Evolutionary conservation across 2,329 filamentous ascomycete species (phyloP).

Genomic region (Aureobasidium sp.): DNA sequence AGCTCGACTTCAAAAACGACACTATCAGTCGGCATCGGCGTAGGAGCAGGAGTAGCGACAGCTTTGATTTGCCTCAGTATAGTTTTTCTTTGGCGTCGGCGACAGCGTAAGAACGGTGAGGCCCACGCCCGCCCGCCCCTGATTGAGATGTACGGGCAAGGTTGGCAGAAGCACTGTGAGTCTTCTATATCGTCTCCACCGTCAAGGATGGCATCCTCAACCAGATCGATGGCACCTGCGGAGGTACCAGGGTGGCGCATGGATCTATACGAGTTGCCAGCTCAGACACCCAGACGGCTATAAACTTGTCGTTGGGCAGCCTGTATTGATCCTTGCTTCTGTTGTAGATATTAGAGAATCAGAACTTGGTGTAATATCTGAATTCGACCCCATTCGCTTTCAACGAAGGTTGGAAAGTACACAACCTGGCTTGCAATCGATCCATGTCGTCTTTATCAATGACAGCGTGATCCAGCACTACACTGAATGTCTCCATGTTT

Average conservation of each 20-base stretch:
- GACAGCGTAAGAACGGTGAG: background rate
- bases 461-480: no score
- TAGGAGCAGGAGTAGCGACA: background rate
- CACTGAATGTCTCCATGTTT: no score
- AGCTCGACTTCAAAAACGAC: background rate
- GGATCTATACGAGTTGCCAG: conserved; percentile 4
- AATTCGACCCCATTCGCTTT: no score
- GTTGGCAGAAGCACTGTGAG: background rate
- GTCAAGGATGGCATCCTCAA: background rate
- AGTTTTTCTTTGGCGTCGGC: background rate
- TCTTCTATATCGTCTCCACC: background rate
- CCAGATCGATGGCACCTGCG: background rate
- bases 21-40: background rate
- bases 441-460: no score
- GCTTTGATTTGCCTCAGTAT: background rate
- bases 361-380: no score
- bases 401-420: no score
- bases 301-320: no score
- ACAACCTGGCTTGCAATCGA: no score
- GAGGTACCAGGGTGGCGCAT: background rate
- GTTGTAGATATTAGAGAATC: no score
- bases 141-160: background rate
- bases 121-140: background rate
- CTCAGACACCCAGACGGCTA: background rate
- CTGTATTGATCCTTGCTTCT: no score